These are phyloP conservation scores for Trichoderma oligosporum DNA, from an alignment of 2,329 filamentous ascomycete genomes.

Conservation along the genomic window DNA sequence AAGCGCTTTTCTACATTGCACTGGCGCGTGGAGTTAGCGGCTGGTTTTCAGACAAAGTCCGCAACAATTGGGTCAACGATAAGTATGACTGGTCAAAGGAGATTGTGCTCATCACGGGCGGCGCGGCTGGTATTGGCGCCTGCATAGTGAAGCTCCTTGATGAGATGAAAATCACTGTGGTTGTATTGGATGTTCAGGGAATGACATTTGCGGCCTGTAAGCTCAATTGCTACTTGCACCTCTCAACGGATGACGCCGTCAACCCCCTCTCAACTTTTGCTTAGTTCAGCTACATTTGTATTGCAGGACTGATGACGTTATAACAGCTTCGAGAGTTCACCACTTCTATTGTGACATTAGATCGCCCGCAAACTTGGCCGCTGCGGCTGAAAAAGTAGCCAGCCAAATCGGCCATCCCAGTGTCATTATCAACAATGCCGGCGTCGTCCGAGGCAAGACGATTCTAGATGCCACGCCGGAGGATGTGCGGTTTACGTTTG, in stretches of 20 bases:
- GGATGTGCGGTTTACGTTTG: slow-evolving; percentile 64
- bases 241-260: neutral
- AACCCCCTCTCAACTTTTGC: neutral
- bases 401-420: slow-evolving; percentile 60
- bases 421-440: slow-evolving; percentile 70
- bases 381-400: slow-evolving; percentile 51
- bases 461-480: slow-evolving; percentile 56
- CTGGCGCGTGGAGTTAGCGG: slow-evolving; percentile 28
- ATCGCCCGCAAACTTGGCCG: slow-evolving; percentile 49
- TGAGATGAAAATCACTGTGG: slow-evolving; percentile 61
- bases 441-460: slow-evolving; percentile 57
- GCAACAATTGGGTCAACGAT: slow-evolving; percentile 37
- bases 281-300: slow-evolving; percentile 6
- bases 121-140: slow-evolving; percentile 69
- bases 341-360: slow-evolving; percentile 70
- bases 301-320: neutral
- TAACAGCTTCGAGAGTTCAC: slow-evolving; percentile 49
- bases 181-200: slow-evolving; percentile 66
- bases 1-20: slow-evolving; percentile 31
- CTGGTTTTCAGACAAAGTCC: slow-evolving; percentile 34
- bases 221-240: slow-evolving; percentile 23
- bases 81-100: slow-evolving; percentile 64
- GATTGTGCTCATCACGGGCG: slow-evolving; percentile 71
- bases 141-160: slow-evolving; percentile 63
- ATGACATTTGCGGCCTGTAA: slow-evolving; percentile 51